Base-by-base conservation (phyloP, 495 filamentous ascomycete genomes). In the Xylaria cubensis region DNA sequence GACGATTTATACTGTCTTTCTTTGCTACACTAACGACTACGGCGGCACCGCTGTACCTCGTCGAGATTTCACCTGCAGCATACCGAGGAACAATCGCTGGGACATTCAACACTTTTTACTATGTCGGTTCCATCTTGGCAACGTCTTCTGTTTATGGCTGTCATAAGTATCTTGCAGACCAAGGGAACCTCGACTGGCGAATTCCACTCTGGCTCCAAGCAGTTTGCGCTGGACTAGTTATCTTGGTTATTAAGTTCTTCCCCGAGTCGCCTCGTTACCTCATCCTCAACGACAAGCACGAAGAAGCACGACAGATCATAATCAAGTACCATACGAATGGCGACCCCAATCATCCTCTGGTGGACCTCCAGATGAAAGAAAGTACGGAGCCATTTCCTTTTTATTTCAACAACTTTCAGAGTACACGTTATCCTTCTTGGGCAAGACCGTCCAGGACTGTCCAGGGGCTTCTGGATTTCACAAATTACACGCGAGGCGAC, bases 1-100 rank as follows among this genome's bases (percentile, higher is more conserved):
- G 92, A n/a, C 90, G 92, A 8, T 94, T 94, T 80, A 75, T 94
- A 17, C 85, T 94, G 19, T 92, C 92, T 0, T 92, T 94, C 72
- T 92, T 92, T 13, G 90, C 92, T 44, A 87, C 86, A 10, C 89
- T 92, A 42, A 85, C 86, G 53, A 86, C 88, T 55, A 87, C 90
- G n/a, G 92, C 92, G 10, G 92, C 90, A 0, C 93, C 92, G 0
- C 86, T 89, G 12, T 94, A 93, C 73, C 90, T 93, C 44, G 88
- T 89, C 2, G 93, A 94, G 79, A 89, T 93, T 75, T 87, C 90
- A 12, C 92, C 94, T 72, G 92, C 92, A 3, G 87, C 87, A 12
- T 92, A 89, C 76, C 88, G 92, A 69, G 91, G 90, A 8, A 87
- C 89, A 17, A 80, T 94, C 46, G 83, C 87, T 29, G 77, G 75